These are phyloP conservation scores for Moniliophthora roreri DNA, from an alignment of 1,284 basidiomycete genomes.

Conservation along the genomic window DNA sequence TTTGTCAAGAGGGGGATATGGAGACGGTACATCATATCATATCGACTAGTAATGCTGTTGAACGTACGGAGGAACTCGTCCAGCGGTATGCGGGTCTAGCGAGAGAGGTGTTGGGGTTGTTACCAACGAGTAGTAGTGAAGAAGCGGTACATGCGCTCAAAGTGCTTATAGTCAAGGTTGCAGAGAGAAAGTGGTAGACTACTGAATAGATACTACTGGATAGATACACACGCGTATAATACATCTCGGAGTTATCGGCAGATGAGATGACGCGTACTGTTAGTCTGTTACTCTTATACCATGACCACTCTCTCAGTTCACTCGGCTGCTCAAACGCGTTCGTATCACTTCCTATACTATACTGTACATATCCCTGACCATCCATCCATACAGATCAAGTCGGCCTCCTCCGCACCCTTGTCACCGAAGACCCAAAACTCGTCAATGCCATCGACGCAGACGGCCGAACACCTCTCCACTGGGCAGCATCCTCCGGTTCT, in stretches of 20 bases:
- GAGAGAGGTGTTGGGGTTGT: slow-evolving; percentile 60
- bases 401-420: slow-evolving; percentile 68
- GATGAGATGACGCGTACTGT: neutral
- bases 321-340: slow-evolving; percentile 67
- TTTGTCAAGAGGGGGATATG: slow-evolving; percentile 67
- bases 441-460: slow-evolving; percentile 76
- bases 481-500: slow-evolving; percentile 80
- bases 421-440: slow-evolving; percentile 66
- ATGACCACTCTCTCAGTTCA: slow-evolving; percentile 49
- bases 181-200: slow-evolving; percentile 43
- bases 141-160: slow-evolving; percentile 68
- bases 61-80: slow-evolving; percentile 80
- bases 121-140: slow-evolving; percentile 84
- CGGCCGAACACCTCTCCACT: slow-evolving; percentile 86
- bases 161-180: slow-evolving; percentile 48
- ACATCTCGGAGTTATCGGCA: no score
- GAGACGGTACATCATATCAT: slow-evolving; percentile 52
- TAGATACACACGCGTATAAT: neutral
- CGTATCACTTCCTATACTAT: slow-evolving; percentile 17
- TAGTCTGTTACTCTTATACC: neutral
- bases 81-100: slow-evolving; percentile 76
- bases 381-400: slow-evolving; percentile 62
- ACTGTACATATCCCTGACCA: slow-evolving; percentile 1
- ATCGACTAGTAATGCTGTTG: slow-evolving; percentile 79
- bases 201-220: neutral